Percentiles rank a stretch among this genome's conserved stretches.
These are phyloP conservation scores for Mesembryanthemum crystallinum DNA, from an alignment of 148 eudicot genomes.

Conservation along the genomic window DNA sequence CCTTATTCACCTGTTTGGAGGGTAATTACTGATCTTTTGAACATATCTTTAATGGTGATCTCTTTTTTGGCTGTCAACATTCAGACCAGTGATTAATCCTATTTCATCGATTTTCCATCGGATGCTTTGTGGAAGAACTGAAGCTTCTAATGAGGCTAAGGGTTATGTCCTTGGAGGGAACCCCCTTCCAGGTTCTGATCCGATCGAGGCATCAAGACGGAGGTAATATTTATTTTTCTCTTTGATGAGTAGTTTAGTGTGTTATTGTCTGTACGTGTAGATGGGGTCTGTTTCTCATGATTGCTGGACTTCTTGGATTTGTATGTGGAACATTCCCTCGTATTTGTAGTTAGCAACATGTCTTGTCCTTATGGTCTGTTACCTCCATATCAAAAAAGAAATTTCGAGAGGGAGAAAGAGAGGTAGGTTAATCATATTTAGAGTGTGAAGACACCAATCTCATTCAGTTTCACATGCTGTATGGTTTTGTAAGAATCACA, in stretches of 20 bases:
- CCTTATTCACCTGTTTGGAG: slow-evolving; percentile 10
- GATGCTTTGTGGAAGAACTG: slow-evolving; percentile 74
- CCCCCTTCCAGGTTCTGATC: slow-evolving; percentile 88
- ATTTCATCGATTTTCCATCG: slow-evolving; percentile 78
- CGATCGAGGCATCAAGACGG: slow-evolving; percentile 90
- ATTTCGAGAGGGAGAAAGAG: not conserved
- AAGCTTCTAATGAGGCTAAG: slow-evolving; percentile 43
- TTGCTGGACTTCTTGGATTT: not conserved
- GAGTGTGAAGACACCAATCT: not conserved
- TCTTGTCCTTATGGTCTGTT: not conserved
- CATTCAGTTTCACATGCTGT: not conserved
- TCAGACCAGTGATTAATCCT: slow-evolving; percentile 86
- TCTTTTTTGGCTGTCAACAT: slow-evolving; percentile 14
- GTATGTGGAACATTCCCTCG: not conserved
- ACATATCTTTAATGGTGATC: not conserved
- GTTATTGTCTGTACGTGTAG: not conserved
- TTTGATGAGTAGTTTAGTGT: slow-evolving; percentile 12
- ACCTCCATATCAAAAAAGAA: no score
- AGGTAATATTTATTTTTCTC: slow-evolving; percentile 49
- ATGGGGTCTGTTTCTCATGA: not conserved
- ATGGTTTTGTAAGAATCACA: not conserved
- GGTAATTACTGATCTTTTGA: not conserved
- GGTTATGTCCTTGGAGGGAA: slow-evolving; percentile 60
- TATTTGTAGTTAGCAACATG: not conserved
- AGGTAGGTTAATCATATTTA: not conserved